Conservation (phyloP, 2,329 filamentous ascomycete genomes). For the Calonectria henricotiae region DNA sequence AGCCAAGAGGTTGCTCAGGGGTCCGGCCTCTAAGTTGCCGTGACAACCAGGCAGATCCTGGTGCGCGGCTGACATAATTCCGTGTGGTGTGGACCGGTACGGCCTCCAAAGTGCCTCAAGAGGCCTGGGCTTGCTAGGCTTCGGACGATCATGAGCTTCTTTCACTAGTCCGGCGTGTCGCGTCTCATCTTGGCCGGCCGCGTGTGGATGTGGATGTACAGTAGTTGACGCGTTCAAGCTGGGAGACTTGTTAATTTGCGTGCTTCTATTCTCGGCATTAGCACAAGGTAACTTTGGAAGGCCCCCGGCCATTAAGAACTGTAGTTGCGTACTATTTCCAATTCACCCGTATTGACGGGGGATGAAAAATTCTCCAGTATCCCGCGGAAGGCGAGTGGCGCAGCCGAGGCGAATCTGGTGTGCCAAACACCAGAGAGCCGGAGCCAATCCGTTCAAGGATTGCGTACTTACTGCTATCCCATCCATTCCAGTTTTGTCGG, state of each 20-base stretch:
- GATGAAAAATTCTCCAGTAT: not conserved
- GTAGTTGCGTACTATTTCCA: constrained; percentile 12
- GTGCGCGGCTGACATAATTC: constrained; percentile 40
- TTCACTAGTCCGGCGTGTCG: constrained; percentile 33
- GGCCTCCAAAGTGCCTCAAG: constrained; percentile 31
- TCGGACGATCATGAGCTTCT: constrained; percentile 43
- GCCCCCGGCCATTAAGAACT: constrained; percentile 33
- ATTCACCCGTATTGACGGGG: constrained; percentile 10
- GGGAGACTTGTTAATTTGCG: constrained; percentile 25
- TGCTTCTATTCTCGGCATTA: constrained; percentile 34
- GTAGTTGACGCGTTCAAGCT: constrained; percentile 22
- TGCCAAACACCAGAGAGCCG: not conserved
- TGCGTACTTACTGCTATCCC: not conserved
- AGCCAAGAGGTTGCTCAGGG: constrained; percentile 44
- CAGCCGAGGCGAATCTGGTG: constrained; percentile 13
- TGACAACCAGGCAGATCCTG: constrained; percentile 46
- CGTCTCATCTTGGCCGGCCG: constrained; percentile 30
- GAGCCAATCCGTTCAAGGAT: not conserved
- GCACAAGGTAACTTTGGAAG: constrained; percentile 24
- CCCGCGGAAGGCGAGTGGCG: constrained; percentile 22
- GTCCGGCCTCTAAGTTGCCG: constrained; percentile 47
- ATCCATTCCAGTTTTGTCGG: constrained; percentile 6
- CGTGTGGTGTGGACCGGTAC: constrained; percentile 42
- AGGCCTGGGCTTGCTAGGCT: constrained; percentile 27
- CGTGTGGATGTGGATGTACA: not conserved